These are phyloP conservation scores for Artemisia princeps DNA, from an alignment of 140 eudicot genomes.

Conservation along the genomic window DNA sequence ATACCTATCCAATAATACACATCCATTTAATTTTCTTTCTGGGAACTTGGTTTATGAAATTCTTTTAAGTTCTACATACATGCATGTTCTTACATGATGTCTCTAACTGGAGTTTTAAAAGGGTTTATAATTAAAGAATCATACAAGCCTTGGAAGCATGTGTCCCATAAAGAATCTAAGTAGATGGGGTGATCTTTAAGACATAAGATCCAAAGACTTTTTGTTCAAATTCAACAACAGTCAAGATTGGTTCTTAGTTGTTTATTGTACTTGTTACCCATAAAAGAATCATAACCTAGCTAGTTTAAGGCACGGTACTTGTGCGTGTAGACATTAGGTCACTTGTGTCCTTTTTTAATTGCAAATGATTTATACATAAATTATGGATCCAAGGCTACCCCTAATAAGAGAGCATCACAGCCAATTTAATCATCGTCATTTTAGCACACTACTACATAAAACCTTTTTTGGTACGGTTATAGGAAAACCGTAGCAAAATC, in stretches of 20 bases:
- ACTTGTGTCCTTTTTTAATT: conserved; percentile 24
- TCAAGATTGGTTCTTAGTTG: conserved; percentile 34
- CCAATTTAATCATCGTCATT: no score
- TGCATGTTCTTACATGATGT: conserved; percentile 39
- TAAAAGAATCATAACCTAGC: conserved; percentile 29
- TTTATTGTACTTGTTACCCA: conserved; percentile 12
- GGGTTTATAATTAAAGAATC: conserved; percentile 28
- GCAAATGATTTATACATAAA: conserved; percentile 19
- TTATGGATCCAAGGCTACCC: conserved; percentile 14
- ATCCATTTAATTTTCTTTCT: conserved; percentile 15
- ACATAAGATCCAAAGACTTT: conserved; percentile 39
- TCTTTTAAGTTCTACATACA: conserved; percentile 23
- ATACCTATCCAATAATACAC: conserved; percentile 23
- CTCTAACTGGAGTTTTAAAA: conserved; percentile 13
- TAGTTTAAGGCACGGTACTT: conserved; percentile 30
- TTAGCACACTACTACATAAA: no score
- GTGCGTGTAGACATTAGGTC: conserved; percentile 34
- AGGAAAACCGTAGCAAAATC: no score
- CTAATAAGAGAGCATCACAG: no score
- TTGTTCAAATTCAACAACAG: conserved; percentile 33
- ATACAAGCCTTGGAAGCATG: conserved; percentile 28
- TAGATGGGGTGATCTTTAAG: conserved; percentile 32
- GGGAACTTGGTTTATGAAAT: conserved; percentile 22
- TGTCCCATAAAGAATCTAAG: conserved; percentile 35
- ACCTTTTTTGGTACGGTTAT: no score